Conservation (phyloP, 805 yeast genomes). For the Nakazawaea ishiwadae region DNA sequence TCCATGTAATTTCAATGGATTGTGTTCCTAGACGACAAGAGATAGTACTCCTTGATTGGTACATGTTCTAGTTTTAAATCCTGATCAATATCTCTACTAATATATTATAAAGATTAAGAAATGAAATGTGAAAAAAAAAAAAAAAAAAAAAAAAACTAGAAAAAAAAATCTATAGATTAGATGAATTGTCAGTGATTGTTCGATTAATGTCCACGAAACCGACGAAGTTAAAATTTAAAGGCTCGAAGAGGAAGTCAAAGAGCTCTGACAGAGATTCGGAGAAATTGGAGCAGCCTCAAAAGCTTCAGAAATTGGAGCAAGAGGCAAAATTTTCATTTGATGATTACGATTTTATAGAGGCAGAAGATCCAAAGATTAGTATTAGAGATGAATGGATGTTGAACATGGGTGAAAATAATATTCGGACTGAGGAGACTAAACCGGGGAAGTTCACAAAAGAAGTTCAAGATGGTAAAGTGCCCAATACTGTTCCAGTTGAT, state of each 20-base stretch:
- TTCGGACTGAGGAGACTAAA: not conserved
- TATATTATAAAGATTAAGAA: too few relatives aligned
- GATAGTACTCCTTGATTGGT: too few relatives aligned
- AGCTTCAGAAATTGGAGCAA: not conserved
- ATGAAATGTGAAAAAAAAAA: too few relatives aligned
- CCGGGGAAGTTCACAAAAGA: not conserved
- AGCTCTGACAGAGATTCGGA: not conserved
- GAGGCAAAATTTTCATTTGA: not conserved
- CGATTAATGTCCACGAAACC: slow-evolving; percentile 1
- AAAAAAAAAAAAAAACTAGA: too few relatives aligned
- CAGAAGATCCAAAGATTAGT: not conserved
- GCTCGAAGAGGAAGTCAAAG: not conserved
- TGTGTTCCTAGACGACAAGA: too few relatives aligned
- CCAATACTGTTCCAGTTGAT: too few relatives aligned
- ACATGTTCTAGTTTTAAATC: too few relatives aligned
- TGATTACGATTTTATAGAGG: slow-evolving; percentile 7
- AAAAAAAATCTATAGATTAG: too few relatives aligned
- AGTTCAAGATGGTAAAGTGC: too few relatives aligned
- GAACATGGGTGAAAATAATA: not conserved
- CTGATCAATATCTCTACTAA: too few relatives aligned
- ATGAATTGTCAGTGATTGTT: too few relatives aligned
- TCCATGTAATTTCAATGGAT: too few relatives aligned
- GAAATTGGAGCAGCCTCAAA: not conserved
- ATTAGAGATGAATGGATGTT: slow-evolving; percentile 10
- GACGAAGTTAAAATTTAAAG: slow-evolving; percentile 8